phyloP scores from a whole-genome alignment of 73 alveolate species.

The Paramecium biaurelia region DNA sequence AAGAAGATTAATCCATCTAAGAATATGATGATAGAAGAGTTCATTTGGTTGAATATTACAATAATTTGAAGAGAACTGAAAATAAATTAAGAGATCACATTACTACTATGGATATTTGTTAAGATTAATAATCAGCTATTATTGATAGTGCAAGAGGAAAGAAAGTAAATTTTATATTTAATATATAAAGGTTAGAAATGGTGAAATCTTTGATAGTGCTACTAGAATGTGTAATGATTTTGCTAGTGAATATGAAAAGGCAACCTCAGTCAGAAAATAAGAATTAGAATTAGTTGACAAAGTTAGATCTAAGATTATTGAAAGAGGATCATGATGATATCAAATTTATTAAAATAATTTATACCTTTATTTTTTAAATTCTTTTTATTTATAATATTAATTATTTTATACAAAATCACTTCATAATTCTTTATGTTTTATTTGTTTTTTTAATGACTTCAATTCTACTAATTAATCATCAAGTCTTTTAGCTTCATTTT shows the following conservation, averaged over 20 bases:
- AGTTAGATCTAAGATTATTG: conserved; percentile 46
- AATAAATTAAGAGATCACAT: conserved; percentile 52
- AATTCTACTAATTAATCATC: background rate
- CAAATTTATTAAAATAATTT: background rate
- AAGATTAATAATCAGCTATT: conserved; percentile 52
- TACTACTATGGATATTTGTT: conserved; percentile 39
- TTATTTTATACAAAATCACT: background rate
- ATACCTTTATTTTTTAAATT: background rate
- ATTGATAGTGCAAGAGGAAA: conserved; percentile 55
- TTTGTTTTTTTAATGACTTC: background rate
- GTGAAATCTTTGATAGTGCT: conserved; percentile 48
- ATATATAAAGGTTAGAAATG: conserved; percentile 6
- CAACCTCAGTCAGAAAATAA: conserved; percentile 48
- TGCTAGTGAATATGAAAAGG: conserved; percentile 37
- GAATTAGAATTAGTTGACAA: conserved; percentile 43
- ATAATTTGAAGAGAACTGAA: conserved; percentile 47
- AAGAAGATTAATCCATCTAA: conserved; percentile 41
- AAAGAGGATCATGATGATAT: conserved; percentile 31
- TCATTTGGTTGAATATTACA: conserved; percentile 46
- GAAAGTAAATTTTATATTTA: background rate
- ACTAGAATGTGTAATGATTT: conserved; percentile 52
- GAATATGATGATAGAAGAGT: conserved; percentile 57
- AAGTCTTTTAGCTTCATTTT: background rate
- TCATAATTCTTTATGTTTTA: background rate
- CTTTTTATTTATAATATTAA: background rate